These are phyloP conservation scores for Warburgia ugandensis DNA, from an alignment of 164 flowering plant species.

Conservation along the genomic window DNA sequence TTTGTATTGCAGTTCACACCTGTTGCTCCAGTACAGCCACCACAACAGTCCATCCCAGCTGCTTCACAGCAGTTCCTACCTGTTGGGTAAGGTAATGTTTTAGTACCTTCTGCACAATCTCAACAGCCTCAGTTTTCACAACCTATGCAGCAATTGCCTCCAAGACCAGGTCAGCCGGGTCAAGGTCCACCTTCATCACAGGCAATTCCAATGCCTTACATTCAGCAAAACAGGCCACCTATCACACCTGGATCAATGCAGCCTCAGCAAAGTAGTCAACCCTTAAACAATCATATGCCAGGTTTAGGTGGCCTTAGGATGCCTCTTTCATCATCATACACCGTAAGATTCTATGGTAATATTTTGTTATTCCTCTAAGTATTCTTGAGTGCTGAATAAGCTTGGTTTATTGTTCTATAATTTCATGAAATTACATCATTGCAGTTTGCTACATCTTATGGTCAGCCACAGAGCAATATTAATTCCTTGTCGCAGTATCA, in stretches of 20 bases:
- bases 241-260: conserved; percentile 37
- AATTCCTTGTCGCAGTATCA: conserved; percentile 46
- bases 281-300: conserved; percentile 31
- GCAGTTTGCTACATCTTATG: conserved; percentile 53
- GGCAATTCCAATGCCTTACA: conserved; percentile 42
- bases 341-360: conserved; percentile 36
- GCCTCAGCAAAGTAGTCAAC: conserved; percentile 40
- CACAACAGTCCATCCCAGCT: conserved; percentile 45
- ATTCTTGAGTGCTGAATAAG: no score
- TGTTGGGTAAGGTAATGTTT: conserved; percentile 45
- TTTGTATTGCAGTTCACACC: conserved; percentile 61
- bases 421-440: conserved; percentile 6
- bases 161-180: conserved; percentile 54
- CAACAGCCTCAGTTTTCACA: conserved; percentile 66
- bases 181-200: conserved; percentile 49
- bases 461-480: conserved; percentile 42
- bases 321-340: conserved; percentile 56
- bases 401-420: no score
- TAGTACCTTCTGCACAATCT: conserved; percentile 38
- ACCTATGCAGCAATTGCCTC: conserved; percentile 60
- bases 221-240: conserved; percentile 47
- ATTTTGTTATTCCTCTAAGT: not conserved
- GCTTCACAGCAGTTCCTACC: conserved; percentile 60
- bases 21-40: conserved; percentile 45
- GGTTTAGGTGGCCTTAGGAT: conserved; percentile 49